Evolutionary conservation across 23 red algal species (phyloP).

Genomic region (Gracilaria domingensis): DNA sequence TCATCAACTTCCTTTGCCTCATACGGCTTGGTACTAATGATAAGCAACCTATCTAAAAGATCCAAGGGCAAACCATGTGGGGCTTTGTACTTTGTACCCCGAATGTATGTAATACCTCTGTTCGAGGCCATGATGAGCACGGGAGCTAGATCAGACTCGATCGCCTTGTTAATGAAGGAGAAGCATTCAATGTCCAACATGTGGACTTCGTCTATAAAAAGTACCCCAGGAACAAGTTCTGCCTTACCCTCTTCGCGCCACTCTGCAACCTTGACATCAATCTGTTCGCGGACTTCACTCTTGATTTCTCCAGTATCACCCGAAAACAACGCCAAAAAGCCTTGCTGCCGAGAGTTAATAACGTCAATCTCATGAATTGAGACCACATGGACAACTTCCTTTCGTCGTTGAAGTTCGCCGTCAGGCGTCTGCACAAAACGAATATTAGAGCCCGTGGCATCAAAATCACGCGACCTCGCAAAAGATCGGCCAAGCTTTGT

Average conservation of each 20-base stretch:
- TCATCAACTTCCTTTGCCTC: constrained; percentile 74
- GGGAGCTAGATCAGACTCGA: constrained; percentile 91
- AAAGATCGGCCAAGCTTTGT: constrained; percentile 96
- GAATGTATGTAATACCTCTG: constrained; percentile 91
- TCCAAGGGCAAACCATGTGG: constrained; percentile 98
- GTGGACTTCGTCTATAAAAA: constrained; percentile 99
- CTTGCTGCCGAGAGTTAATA: constrained; percentile 99
- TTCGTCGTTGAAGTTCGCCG: constrained; percentile 94
- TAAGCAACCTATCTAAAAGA: constrained; percentile 92
- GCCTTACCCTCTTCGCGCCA: constrained; percentile 95
- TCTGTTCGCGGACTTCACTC: constrained; percentile 92
- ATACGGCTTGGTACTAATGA: constrained; percentile 94
- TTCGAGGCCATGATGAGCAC: constrained; percentile 95
- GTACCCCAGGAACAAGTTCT: constrained; percentile 92
- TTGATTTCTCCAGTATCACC: constrained; percentile 99
- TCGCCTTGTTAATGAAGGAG: constrained; percentile 91
- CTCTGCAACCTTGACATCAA: constrained; percentile 90
- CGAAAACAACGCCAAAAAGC: constrained; percentile 97
- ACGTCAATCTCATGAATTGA: constrained; percentile 99
- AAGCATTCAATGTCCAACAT: constrained; percentile 99
- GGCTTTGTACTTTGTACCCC: constrained; percentile 85
- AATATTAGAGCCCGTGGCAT: constrained; percentile 86
- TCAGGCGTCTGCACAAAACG: constrained; percentile 95
- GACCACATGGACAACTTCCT: constrained; percentile 93
- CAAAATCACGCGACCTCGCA: constrained; percentile 90